phyloP scores from a whole-genome alignment of 1,284 basidiomycete genomes.

The Pisolithus thermaeus region DNA sequence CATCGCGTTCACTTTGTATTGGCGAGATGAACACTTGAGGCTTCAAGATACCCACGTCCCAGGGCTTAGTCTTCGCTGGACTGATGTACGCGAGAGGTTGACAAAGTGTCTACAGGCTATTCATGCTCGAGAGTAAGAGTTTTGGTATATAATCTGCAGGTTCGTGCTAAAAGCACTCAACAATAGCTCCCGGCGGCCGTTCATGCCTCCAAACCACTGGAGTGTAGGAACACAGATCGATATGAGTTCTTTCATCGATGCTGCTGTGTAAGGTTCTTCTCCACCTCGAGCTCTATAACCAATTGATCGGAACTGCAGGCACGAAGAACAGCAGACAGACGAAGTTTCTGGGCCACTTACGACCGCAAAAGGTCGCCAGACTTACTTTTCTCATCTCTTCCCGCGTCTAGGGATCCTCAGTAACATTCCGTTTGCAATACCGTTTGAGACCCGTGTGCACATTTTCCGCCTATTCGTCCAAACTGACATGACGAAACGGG shows the following conservation, averaged over 20 bases:
- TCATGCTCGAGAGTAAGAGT: slow-evolving; percentile 78
- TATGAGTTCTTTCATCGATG: slow-evolving; percentile 83
- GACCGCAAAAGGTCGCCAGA: slow-evolving; percentile 65
- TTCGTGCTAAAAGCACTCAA: slow-evolving; percentile 2
- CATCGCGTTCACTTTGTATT: slow-evolving; percentile 77
- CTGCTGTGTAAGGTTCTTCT: slow-evolving; percentile 63
- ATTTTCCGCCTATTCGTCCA: slow-evolving; percentile 84
- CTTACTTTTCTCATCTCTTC: slow-evolving; percentile 60
- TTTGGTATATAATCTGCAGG: neutral
- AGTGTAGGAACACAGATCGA: slow-evolving; percentile 75
- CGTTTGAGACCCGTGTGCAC: slow-evolving; percentile 84
- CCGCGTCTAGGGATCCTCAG: slow-evolving; percentile 90
- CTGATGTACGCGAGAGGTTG: slow-evolving; percentile 53
- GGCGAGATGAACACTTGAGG: slow-evolving; percentile 53
- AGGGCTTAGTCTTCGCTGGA: slow-evolving; percentile 33
- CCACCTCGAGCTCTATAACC: neutral
- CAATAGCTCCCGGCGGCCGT: slow-evolving; percentile 71
- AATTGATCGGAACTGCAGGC: slow-evolving; percentile 27
- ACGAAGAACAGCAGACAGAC: slow-evolving; percentile 53
- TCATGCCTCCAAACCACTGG: slow-evolving; percentile 84
- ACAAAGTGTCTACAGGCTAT: slow-evolving; percentile 76
- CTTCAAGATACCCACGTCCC: slow-evolving; percentile 37
- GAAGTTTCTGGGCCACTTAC: slow-evolving; percentile 29
- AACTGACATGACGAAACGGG: slow-evolving; percentile 42
- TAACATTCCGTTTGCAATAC: slow-evolving; percentile 95